Conservation (phyloP, 192 early-diverging fungal genomes). For the Gryganskiella cystojenkinii region DNA sequence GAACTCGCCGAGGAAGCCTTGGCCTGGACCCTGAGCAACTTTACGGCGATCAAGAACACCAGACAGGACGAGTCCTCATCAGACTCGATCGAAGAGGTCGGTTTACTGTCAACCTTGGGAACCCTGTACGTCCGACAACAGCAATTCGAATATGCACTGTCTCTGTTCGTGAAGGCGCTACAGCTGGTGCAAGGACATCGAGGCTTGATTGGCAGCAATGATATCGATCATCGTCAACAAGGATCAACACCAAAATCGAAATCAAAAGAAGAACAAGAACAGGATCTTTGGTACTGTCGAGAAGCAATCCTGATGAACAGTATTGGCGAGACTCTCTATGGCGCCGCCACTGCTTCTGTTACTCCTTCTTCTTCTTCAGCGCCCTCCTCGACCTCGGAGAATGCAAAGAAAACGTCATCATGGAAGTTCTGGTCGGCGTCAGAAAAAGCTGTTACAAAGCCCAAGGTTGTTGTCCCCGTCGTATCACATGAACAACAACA, state of each 20-base stretch:
- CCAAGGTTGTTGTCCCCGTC: not conserved
- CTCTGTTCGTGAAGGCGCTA: constrained; percentile 58
- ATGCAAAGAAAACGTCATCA: constrained; percentile 11
- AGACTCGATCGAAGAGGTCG: constrained; percentile 32
- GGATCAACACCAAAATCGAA: too few species aligned
- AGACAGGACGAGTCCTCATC: not conserved
- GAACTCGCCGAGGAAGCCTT: constrained; percentile 41
- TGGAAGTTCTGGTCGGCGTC: constrained; percentile 41
- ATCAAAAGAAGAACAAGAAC: constrained; percentile 1
- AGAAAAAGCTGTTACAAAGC: not conserved
- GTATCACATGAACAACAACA: constrained; percentile 15
- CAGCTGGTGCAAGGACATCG: constrained; percentile 49
- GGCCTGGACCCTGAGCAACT: constrained; percentile 55
- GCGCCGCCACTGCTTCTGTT: constrained; percentile 11
- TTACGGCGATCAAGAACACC: not conserved
- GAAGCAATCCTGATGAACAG: constrained; percentile 63
- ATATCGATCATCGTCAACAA: too few species aligned
- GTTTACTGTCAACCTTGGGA: constrained; percentile 50
- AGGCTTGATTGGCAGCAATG: too few species aligned
- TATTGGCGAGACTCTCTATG: constrained; percentile 63
- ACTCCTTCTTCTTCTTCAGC: not conserved
- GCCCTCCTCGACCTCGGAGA: not conserved
- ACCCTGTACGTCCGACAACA: constrained; percentile 62
- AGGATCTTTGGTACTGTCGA: constrained; percentile 52
- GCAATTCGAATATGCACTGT: constrained; percentile 57